phyloP scores from a whole-genome alignment of 129 eudicot species.

The Chrysanthemum seticuspe region DNA sequence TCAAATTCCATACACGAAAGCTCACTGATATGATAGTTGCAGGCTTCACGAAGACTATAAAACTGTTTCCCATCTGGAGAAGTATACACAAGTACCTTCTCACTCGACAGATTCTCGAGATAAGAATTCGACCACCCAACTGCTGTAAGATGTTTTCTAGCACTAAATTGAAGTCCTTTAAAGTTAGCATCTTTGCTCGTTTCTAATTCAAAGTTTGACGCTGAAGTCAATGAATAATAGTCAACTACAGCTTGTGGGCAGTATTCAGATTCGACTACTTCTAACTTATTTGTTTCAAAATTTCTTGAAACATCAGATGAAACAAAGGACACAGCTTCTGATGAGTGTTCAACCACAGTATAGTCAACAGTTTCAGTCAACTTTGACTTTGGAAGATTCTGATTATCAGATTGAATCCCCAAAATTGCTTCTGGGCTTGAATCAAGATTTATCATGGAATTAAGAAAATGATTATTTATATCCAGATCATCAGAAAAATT shows the following conservation, averaged over 20 bases:
- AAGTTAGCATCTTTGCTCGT: background rate
- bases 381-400: constrained; percentile 13
- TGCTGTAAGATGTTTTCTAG: constrained; percentile 51
- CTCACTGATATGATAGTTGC: constrained; percentile 32
- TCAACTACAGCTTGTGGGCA: constrained; percentile 48
- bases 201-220: background rate
- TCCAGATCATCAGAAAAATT: constrained; percentile 26
- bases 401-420: constrained; percentile 21
- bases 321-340: constrained; percentile 2
- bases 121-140: constrained; percentile 53
- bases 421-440: constrained; percentile 21
- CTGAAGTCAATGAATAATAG: constrained; percentile 22
- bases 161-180: constrained; percentile 30
- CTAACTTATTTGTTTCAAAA: constrained; percentile 9
- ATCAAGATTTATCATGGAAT: constrained; percentile 32
- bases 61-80: constrained; percentile 43
- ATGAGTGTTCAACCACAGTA: background rate
- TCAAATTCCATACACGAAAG: constrained; percentile 4
- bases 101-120: background rate
- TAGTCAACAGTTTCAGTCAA: constrained; percentile 6
- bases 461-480: constrained; percentile 26
- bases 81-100: constrained; percentile 33
- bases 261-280: constrained; percentile 40
- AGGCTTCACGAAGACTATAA: constrained; percentile 39
- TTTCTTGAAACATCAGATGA: constrained; percentile 5